Conservation (phyloP, 345 rosid species). For the Euphorbia lathyris region DNA sequence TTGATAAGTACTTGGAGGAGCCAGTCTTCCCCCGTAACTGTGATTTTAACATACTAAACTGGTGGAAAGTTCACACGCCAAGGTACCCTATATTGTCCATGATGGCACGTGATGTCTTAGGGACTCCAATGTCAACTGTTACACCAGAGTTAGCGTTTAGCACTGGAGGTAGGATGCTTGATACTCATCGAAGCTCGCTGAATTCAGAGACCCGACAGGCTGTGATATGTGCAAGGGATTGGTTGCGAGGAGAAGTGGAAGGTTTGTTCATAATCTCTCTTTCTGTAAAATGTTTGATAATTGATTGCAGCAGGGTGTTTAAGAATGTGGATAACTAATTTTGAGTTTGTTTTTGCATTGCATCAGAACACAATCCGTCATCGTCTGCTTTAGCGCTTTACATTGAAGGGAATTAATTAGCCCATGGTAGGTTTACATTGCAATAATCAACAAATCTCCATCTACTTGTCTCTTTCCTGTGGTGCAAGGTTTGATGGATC, state of each 20-base stretch:
- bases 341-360: neutral
- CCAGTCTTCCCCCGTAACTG: constrained; percentile 81
- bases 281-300: neutral
- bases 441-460: neutral
- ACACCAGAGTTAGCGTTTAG: constrained; percentile 52
- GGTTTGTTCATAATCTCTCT: constrained; percentile 35
- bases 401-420: constrained; percentile 24
- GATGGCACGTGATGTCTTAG: constrained; percentile 92
- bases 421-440: constrained; percentile 27
- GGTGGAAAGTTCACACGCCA: constrained; percentile 98
- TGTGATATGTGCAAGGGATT: constrained; percentile 78
- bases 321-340: neutral
- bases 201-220: constrained; percentile 71
- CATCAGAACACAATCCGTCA: constrained; percentile 42
- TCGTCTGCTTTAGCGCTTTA: constrained; percentile 39
- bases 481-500: constrained; percentile 35
- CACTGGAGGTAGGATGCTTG: constrained; percentile 56
- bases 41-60: constrained; percentile 77
- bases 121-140: constrained; percentile 75
- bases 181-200: constrained; percentile 49
- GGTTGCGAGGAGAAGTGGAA: constrained; percentile 60
- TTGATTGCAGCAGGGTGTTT: neutral
- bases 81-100: constrained; percentile 87
- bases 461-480: constrained; percentile 10
- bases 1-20: constrained; percentile 89